These are phyloP conservation scores for Datisca glomerata DNA, from an alignment of 306 rosid genomes.

Conservation along the genomic window DNA sequence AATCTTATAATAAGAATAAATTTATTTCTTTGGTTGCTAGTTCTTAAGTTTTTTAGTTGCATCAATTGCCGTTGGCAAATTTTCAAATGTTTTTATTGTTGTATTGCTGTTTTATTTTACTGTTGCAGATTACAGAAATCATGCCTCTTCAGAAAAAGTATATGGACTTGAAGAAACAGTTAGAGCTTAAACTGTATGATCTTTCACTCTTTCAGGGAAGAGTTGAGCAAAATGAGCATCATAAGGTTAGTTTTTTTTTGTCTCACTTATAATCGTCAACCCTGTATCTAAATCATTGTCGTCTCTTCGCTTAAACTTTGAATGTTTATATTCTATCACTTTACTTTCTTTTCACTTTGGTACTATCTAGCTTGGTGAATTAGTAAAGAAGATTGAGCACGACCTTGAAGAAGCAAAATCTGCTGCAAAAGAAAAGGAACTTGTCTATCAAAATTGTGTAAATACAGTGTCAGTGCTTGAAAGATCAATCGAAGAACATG, in stretches of 20 bases:
- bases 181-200: conserved; percentile 74
- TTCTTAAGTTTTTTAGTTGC: not conserved
- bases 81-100: not conserved
- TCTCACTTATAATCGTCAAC: not conserved
- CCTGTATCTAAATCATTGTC: not conserved
- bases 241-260: conserved; percentile 42
- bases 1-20: no score
- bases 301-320: not conserved
- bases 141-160: conserved; percentile 70
- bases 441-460: conserved; percentile 43
- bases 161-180: conserved; percentile 51
- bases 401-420: conserved; percentile 75
- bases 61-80: not conserved
- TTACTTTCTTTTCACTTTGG: conserved; percentile 13
- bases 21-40: no score
- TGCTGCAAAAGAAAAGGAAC: conserved; percentile 49
- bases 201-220: conserved; percentile 77
- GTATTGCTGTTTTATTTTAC: conserved; percentile 17
- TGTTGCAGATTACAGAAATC: conserved; percentile 57
- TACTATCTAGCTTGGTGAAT: conserved; percentile 61
- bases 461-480: conserved; percentile 54
- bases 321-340: no score
- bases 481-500: conserved; percentile 82
- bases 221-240: conserved; percentile 94
- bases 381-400: conserved; percentile 73